Base-by-base conservation (phyloP, 352 stramenopile species). In the Globisporangium lucens region DNA sequence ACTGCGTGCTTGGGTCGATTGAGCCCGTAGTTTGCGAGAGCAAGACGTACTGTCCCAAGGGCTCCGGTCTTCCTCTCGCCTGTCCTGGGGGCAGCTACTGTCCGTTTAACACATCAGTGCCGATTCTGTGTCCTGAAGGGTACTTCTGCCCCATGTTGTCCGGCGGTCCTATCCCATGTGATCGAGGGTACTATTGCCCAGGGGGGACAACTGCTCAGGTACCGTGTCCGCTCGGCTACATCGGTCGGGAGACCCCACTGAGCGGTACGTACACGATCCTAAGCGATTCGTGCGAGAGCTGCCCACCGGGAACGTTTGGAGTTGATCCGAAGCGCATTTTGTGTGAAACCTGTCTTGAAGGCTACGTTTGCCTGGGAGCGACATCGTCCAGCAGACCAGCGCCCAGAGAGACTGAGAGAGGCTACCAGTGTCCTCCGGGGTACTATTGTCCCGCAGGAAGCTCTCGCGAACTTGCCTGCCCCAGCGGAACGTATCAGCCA, bases 341-440 rank as follows among this genome's bases (percentile, higher is more conserved):
- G 20, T 97, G 93, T 56, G 76, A 81, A 0, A 53, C 69, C 4
- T 97, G 93, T 67, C 62, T 82, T 1, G 77, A 88, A 70, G 92
- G 93, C 2, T 97, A 87, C 67, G 87, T 97, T 7, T 98, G 91
- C 71, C 69, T 96, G 5, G 83, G 82, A 15, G 85, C 66, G 2
- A 94, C 88, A 0, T 85, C 73, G 5, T 86, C 87, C 1, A 86
- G 73, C 7, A 73, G 71, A 5, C 93, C 93, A 0, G 49, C 71
- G 7, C 84, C 78, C 27, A 73, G 73, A 47, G 73, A 79, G 8
- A 38, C 71, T n/a, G 87, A 98, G 49, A 74, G 73, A n/a, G 93
- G 93, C 0, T 97, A 97, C 33, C 72, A 78, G 29, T 98, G 92
- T 66, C 92, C 89, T 0, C 70, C 72, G 52, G 93, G 93, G 0